Percentiles rank a stretch among this genome's conserved stretches.
Conservation (phyloP, 441 rosid species). For the Bruguiera hainesii region DNA sequence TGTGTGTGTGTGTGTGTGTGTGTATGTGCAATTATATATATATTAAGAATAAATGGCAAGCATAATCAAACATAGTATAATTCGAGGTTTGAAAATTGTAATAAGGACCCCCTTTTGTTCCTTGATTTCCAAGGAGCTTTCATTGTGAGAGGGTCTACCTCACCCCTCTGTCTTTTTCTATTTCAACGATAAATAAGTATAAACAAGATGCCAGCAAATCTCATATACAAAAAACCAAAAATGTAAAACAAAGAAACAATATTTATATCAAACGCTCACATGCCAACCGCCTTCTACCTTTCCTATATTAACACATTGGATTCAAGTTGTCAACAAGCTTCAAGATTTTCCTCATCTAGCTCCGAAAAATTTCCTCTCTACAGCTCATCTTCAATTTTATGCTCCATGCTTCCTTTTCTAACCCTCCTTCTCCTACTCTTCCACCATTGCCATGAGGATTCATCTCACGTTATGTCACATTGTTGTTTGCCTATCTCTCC, state of each 20-base stretch:
- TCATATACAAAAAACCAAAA: slow-evolving; percentile 18
- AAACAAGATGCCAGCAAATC: slow-evolving; percentile 30
- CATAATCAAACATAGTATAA: slow-evolving; percentile 39
- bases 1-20: too few relatives aligned
- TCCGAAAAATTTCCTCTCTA: not conserved
- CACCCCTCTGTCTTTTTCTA: slow-evolving; percentile 8
- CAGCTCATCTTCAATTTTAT: slow-evolving; percentile 8
- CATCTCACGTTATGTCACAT: slow-evolving; percentile 32
- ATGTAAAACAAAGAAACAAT: not conserved
- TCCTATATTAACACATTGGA: slow-evolving; percentile 12
- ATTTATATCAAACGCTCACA: not conserved
- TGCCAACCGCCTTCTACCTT: slow-evolving; percentile 17
- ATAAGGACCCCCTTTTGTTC: slow-evolving; percentile 27
- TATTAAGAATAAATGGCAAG: slow-evolving; percentile 16
- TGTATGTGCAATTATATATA: too few relatives aligned
- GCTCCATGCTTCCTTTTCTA: slow-evolving; percentile 52
- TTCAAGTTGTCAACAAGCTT: slow-evolving; percentile 20
- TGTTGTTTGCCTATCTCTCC: slow-evolving; percentile 53
- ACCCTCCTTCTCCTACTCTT: slow-evolving; percentile 31
- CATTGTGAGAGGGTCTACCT: slow-evolving; percentile 41
- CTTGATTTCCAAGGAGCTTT: slow-evolving; percentile 58
- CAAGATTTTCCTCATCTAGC: slow-evolving; percentile 9
- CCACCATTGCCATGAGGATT: slow-evolving; percentile 54
- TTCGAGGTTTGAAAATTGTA: slow-evolving; percentile 42
- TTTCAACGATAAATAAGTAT: slow-evolving; percentile 30